phyloP scores from a whole-genome alignment of 257 asterid genomes.

The Rauvolfia tetraphylla region DNA sequence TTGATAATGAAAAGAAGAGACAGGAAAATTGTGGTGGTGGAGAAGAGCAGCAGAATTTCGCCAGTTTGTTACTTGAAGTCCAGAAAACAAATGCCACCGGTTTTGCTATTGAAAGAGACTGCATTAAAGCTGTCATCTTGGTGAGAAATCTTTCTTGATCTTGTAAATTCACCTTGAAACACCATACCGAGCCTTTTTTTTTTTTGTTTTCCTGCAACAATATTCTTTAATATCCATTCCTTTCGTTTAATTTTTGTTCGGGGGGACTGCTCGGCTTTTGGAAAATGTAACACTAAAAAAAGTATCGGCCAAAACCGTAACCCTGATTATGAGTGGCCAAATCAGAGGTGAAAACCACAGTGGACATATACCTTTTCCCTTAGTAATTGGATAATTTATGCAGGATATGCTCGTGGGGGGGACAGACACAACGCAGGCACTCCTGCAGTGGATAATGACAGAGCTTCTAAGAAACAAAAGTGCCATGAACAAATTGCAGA shows the following conservation, averaged over 20 bases:
- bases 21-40: background rate
- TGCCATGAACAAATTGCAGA: background rate
- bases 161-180: too few relatives aligned
- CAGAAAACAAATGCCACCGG: background rate
- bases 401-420: constrained; percentile 12
- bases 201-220: too few relatives aligned
- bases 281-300: too few relatives aligned
- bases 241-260: too few relatives aligned
- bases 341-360: too few relatives aligned
- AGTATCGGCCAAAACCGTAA: too few relatives aligned
- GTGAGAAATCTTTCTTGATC: too few relatives aligned
- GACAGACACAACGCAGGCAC: constrained; percentile 1
- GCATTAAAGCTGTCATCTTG: constrained; percentile 10
- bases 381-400: background rate
- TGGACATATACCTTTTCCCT: too few relatives aligned
- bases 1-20: constrained; percentile 5
- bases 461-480: constrained; percentile 1
- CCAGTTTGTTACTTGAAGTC: constrained; percentile 1
- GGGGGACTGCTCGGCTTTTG: too few relatives aligned
- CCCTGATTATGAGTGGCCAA: too few relatives aligned
- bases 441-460: constrained; percentile 5
- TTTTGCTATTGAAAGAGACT: background rate
- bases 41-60: background rate
- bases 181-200: too few relatives aligned
- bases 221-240: too few relatives aligned